phyloP scores from a whole-genome alignment of 2,329 filamentous ascomycete genomes.

The Fusarium decemcellulare region DNA sequence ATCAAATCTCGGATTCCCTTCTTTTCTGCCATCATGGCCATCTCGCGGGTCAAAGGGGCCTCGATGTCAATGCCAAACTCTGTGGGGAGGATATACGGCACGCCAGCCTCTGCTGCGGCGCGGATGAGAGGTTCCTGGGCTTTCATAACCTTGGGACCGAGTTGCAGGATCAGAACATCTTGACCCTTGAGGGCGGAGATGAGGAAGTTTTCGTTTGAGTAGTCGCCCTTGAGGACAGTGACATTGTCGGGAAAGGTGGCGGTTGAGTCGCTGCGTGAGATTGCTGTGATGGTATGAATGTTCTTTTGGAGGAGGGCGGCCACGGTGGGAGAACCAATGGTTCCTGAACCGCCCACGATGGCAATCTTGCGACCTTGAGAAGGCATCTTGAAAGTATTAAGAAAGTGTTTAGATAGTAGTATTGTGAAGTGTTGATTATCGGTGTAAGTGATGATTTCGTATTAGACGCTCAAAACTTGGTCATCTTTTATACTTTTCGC shows the following conservation, averaged over 20 bases:
- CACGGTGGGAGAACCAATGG: slow-evolving; percentile 54
- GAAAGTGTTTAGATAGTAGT: neutral
- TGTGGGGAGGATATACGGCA: slow-evolving; percentile 49
- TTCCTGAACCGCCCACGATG: slow-evolving; percentile 53
- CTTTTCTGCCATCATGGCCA: slow-evolving; percentile 44
- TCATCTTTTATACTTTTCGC: slow-evolving; percentile 2
- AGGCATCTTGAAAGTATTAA: slow-evolving; percentile 15
- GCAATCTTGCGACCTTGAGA: slow-evolving; percentile 45
- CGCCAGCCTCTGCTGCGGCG: slow-evolving; percentile 51
- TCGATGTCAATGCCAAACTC: slow-evolving; percentile 51
- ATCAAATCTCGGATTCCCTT: slow-evolving; percentile 44
- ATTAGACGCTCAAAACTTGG: neutral
- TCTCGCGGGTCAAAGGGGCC: slow-evolving; percentile 39
- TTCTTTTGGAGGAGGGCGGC: slow-evolving; percentile 58
- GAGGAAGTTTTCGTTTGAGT: slow-evolving; percentile 57
- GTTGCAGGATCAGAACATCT: slow-evolving; percentile 50
- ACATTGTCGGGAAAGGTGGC: slow-evolving; percentile 57
- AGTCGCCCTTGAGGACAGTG: slow-evolving; percentile 59
- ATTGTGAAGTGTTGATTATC: neutral
- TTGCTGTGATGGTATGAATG: slow-evolving; percentile 64
- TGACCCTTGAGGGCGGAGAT: slow-evolving; percentile 49
- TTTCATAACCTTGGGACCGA: slow-evolving; percentile 27
- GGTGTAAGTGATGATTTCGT: neutral
- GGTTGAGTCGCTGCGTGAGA: slow-evolving; percentile 61
- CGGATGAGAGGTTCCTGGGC: slow-evolving; percentile 47